Conservation (phyloP, 306 rosid genomes). For the Delonix regia region DNA sequence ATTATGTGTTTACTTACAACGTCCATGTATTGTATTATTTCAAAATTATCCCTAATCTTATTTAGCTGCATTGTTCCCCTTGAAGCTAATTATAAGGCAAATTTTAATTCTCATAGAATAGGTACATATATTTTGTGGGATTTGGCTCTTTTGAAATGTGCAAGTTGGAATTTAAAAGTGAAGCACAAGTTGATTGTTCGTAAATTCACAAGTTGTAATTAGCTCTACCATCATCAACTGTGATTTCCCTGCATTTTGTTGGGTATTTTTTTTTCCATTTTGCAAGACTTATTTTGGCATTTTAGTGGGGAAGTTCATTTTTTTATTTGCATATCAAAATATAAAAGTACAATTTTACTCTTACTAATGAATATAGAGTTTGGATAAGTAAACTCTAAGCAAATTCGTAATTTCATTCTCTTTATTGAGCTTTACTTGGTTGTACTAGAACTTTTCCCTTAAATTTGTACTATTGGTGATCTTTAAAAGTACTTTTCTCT, state of each 20-base stretch:
- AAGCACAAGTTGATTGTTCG: background rate
- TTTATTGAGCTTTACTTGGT: background rate
- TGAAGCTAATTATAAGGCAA: background rate
- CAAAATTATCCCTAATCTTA: background rate
- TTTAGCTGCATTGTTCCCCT: background rate
- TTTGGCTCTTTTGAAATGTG: background rate
- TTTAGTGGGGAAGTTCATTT: background rate
- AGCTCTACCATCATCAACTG: background rate
- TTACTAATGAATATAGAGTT: background rate
- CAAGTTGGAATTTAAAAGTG: background rate
- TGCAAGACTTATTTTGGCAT: background rate
- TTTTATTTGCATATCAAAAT: too few species aligned
- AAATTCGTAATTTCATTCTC: background rate
- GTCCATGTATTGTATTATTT: too few species aligned
- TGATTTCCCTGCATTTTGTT: background rate
- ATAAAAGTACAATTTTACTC: background rate
- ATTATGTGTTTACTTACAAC: too few species aligned
- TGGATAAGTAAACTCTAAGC: background rate
- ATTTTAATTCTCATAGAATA: background rate
- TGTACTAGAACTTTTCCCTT: background rate
- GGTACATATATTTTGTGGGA: background rate
- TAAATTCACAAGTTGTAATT: background rate
- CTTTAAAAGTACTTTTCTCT: too few species aligned
- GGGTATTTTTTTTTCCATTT: background rate
- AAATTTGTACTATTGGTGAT: too few species aligned